A percentile compares a stretch with the other conserved stretches of the same genome.
phyloP scores from a whole-genome alignment of 2,329 filamentous ascomycete genomes.

The Sporothrix pseudoabietina region DNA sequence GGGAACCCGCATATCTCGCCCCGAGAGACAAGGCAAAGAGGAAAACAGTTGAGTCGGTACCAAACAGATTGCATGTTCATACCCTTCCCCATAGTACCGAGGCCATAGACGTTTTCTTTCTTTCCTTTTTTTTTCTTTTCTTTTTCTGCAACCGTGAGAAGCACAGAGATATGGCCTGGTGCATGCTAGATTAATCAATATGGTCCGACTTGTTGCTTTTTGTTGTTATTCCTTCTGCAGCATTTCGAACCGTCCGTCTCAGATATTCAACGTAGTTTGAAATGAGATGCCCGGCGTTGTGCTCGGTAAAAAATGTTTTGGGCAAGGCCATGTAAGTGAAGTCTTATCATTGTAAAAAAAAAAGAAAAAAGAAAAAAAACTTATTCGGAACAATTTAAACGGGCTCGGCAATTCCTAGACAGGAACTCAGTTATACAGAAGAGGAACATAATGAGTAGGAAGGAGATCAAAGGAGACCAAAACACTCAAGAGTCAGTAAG shows the following conservation, averaged over 20 bases:
- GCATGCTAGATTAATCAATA: background rate
- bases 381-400: background rate
- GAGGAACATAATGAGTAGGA: background rate
- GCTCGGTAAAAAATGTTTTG: background rate
- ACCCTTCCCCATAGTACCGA: background rate
- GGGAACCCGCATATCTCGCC: conserved; percentile 1
- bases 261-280: background rate
- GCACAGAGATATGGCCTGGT: background rate
- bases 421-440: background rate
- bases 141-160: background rate
- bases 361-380: background rate
- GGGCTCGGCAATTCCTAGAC: background rate
- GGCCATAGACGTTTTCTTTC: background rate
- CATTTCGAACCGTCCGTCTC: background rate
- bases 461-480: background rate
- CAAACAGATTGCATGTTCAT: background rate
- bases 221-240: background rate
- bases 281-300: background rate
- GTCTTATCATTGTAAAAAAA: too few species aligned
- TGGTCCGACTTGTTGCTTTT: background rate
- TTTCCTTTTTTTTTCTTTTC: too few species aligned
- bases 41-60: background rate
- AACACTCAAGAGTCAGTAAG: background rate
- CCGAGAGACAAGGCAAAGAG: conserved; percentile 1
- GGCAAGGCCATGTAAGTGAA: background rate